Evolutionary conservation across 75 land plant genomes (phyloP).

Genomic region (Pseudotsuga menziesii): DNA sequence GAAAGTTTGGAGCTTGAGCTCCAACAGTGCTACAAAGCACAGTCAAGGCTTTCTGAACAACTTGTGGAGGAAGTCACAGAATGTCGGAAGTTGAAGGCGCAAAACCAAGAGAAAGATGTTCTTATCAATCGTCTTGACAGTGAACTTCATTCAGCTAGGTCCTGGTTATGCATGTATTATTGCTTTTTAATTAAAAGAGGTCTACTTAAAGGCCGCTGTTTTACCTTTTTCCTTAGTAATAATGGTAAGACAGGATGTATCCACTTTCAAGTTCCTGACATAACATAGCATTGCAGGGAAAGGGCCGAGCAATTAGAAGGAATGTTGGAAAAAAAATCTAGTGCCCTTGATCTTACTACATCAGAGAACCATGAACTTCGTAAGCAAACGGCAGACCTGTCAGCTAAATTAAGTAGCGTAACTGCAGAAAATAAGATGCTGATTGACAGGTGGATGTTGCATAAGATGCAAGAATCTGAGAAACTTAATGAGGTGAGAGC

Average conservation of each 20-base stretch:
- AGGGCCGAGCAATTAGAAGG: constrained; percentile 29
- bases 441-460: constrained; percentile 90
- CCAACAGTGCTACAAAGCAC: constrained; percentile 87
- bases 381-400: constrained; percentile 42
- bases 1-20: constrained; percentile 75
- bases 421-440: constrained; percentile 84
- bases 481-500: constrained; percentile 82
- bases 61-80: constrained; percentile 84
- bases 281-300: constrained; percentile 21
- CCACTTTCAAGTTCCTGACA: constrained; percentile 2
- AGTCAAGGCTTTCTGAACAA: constrained; percentile 82
- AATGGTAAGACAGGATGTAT: constrained; percentile 41
- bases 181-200: background rate
- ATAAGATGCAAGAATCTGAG: constrained; percentile 97
- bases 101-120: constrained; percentile 62
- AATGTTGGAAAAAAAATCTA: constrained; percentile 46
- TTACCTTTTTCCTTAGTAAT: background rate
- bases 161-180: constrained; percentile 10
- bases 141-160: constrained; percentile 59
- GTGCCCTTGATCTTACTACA: constrained; percentile 55
- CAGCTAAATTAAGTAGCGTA: constrained; percentile 22
- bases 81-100: constrained; percentile 46
- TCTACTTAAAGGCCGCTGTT: background rate
- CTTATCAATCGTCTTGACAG: constrained; percentile 38
- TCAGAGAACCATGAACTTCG: constrained; percentile 62